Evolutionary conservation across 2,329 filamentous ascomycete genomes (phyloP), one percentile per base, ranked within the genome.

Genomic region (Zasmidium angulare): DNA sequence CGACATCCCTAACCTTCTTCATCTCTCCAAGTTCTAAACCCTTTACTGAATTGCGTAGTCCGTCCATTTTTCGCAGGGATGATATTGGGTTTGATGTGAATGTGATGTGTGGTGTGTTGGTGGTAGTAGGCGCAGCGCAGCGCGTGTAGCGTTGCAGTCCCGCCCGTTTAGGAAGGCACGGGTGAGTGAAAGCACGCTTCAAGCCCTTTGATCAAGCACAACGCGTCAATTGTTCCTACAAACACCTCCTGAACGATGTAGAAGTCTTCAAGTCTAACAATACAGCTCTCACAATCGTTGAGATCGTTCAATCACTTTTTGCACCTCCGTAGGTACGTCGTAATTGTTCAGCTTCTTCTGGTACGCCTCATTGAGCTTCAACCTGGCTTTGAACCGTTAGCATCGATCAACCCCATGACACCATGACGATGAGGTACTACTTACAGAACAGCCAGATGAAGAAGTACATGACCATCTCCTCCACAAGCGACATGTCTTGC

Each of bases 381-480:
- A 21, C 36, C n/a, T 43, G 36, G 36, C 36, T 43, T 26, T 22
- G 14, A 23, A 31, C 10, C 3, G 36, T 43, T 17, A 43, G 36
- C n/a, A 29, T 29, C 26, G 11, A 4, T 29, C 26, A 29, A 29
- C 11, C 26, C 11, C n/a, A n/a, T n/a, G n/a, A n/a, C n/a, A n/a
- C 11, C 26, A 11, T 11, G 4, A 29, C 26, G 11, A 29, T 6
- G 26, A 29, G 36, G 7, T 17, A 43, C 9, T 17, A 43, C 36
- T 43, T 17, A 43, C 36, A 3, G 26, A 56, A 50, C 19, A 56
- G 17, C 59, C 55, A 61, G 21, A 61, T 51, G 52, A 61, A 58
- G 55, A 58, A 49, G 20, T 58, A 58, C 55, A 61, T 61, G 19
- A 58, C 7, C 50, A 58, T 54, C 47, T 61, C 59, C 21, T 57